Evolutionary conservation across 2,329 filamentous ascomycete species (phyloP), one percentile per base, ranked within the genome.

Genomic region (Orbilia blumenaviensis): DNA sequence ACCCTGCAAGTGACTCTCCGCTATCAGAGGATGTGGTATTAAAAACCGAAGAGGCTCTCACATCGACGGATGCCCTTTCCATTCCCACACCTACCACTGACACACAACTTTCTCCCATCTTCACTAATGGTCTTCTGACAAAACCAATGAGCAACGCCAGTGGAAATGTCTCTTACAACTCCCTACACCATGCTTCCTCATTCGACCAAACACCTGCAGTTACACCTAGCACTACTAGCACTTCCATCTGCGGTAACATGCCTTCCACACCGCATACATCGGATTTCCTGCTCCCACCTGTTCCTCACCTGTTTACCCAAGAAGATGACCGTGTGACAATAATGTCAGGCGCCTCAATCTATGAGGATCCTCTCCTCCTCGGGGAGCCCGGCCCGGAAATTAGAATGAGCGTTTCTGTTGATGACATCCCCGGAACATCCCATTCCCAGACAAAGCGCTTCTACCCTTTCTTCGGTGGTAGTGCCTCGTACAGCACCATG

Each of bases 341-440:
- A n/a, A 72, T 77, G 66, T 77, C 73, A 14, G 73, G 66, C n/a
- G 61, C 73, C 9, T 77, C 73, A 1, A 67, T 77, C 9, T 77
- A 77, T 18, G 73, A 77, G 66, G 77, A 80, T 25, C 76, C 69
- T 1, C 69, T 77, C 32, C 80, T 80, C 36, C 78, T 80, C 16
- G 80, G 80, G 52, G 80, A 81, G 58, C 79, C 80, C 23, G 79
- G 79, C 29, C 80, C 80, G 58, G 79, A 81, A 66, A 80, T 81
- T 72, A 78, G 79, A 54, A 79, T 81, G 79, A 80, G 79, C 18
- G 75, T 79, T 56, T 77, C 73, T 9, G 66, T 72, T n/a, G 80
- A 81, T 32, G 80, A 81, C 67, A 78, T 80, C 44, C 80, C 80
- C 44, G 73, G 61, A 67, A 71, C 73, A 18, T 76, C 73, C 25